Conservation (phyloP, 148 eudicot genomes). For the Amaranthus palmeri region DNA sequence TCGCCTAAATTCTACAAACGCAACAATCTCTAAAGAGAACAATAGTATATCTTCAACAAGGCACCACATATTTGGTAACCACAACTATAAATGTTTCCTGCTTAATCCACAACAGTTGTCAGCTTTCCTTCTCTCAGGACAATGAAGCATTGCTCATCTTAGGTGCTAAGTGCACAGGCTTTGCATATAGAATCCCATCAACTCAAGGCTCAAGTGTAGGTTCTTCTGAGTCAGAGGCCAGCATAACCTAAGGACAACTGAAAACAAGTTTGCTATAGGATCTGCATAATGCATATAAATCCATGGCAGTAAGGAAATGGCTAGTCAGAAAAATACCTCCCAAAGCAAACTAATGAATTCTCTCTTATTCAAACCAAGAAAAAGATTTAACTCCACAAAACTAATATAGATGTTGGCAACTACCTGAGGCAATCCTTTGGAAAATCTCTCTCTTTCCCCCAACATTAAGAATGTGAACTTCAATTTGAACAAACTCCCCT, state of each 20-base stretch:
- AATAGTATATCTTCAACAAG: constrained; percentile 9
- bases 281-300: constrained; percentile 18
- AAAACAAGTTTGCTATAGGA: constrained; percentile 20
- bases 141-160: constrained; percentile 31
- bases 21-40: constrained; percentile 7
- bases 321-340: constrained; percentile 39
- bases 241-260: constrained; percentile 21
- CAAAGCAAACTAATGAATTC: constrained; percentile 32
- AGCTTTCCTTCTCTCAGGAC: constrained; percentile 29
- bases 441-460: constrained; percentile 30
- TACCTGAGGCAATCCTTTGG: constrained; percentile 32
- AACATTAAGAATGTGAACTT: constrained; percentile 24
- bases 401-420: constrained; percentile 33
- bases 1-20: constrained; percentile 11
- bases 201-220: constrained; percentile 18
- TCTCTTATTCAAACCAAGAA: constrained; percentile 34
- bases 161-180: constrained; percentile 31
- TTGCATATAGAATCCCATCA: constrained; percentile 13
- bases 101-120: constrained; percentile 22
- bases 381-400: constrained; percentile 34
- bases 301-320: constrained; percentile 24
- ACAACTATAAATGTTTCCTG: constrained; percentile 11
- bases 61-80: constrained; percentile 15
- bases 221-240: constrained; percentile 16
- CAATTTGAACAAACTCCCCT: constrained; percentile 23